Evolutionary conservation across 176 grass and related monocot genomes (phyloP).

Genomic region (Carex scoparia): DNA sequence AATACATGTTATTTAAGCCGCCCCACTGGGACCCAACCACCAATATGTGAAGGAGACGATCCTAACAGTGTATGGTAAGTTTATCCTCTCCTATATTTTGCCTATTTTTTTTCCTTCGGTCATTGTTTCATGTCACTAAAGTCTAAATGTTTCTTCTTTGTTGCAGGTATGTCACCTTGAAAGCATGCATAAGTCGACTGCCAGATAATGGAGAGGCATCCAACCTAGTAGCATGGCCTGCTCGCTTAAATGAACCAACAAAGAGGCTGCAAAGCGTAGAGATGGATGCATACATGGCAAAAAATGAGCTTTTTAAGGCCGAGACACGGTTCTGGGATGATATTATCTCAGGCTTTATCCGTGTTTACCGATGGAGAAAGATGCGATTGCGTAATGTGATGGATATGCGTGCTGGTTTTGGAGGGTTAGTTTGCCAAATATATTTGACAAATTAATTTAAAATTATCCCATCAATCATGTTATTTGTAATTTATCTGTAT

Average conservation of each 20-base stretch:
- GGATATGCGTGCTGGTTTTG: constrained; percentile 96
- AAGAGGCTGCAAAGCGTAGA: constrained; percentile 72
- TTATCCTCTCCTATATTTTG: not conserved
- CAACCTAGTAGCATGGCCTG: constrained; percentile 52
- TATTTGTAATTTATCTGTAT: not conserved
- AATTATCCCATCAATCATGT: not conserved
- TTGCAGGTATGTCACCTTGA: constrained; percentile 79
- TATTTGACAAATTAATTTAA: constrained; percentile 3
- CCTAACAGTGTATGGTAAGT: constrained; percentile 75
- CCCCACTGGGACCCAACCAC: constrained; percentile 45
- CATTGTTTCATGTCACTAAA: not conserved
- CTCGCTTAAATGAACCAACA: constrained; percentile 59
- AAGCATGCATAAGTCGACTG: constrained; percentile 71
- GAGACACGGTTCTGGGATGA: constrained; percentile 77
- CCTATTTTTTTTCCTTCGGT: not conserved
- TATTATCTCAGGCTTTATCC: constrained; percentile 56
- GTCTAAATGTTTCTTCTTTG: not conserved
- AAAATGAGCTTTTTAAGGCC: constrained; percentile 86
- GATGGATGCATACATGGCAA: constrained; percentile 78
- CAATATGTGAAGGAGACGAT: constrained; percentile 64
- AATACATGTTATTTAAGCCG: constrained; percentile 65
- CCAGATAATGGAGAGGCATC: constrained; percentile 56
- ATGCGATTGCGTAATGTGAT: constrained; percentile 73
- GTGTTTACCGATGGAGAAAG: constrained; percentile 72
- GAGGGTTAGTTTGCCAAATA: constrained; percentile 49